Evolutionary conservation across 1,284 basidiomycete species (phyloP).

Genomic region (Microbotryum silenes-acaulis): DNA sequence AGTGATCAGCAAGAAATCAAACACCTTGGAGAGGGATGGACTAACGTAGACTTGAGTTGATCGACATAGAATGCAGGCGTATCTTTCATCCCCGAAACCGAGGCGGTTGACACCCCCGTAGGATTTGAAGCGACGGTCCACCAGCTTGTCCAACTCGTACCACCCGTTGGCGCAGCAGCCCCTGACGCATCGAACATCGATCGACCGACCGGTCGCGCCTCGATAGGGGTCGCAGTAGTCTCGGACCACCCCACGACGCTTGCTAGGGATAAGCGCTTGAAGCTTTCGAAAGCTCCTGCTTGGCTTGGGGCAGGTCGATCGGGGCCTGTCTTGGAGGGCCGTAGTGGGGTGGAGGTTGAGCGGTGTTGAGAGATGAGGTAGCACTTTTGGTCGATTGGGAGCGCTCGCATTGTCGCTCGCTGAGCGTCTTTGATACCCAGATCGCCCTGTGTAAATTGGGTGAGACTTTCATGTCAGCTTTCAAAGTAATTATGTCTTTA

Average conservation of each 20-base stretch:
- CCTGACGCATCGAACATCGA: not conserved
- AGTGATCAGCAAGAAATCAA: not conserved
- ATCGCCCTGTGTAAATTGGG: constrained; percentile 50
- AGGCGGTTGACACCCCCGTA: constrained; percentile 40
- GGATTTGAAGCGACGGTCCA: constrained; percentile 50
- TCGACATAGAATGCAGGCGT: constrained; percentile 39
- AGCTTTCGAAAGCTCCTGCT: constrained; percentile 48
- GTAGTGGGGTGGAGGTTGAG: constrained; percentile 47
- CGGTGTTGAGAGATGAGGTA: constrained; percentile 49
- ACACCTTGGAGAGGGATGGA: constrained; percentile 33
- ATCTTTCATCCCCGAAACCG: constrained; percentile 31
- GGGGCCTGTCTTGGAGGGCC: constrained; percentile 39
- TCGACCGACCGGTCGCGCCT: not conserved
- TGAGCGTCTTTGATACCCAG: constrained; percentile 63
- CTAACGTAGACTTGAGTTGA: constrained; percentile 48
- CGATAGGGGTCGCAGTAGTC: constrained; percentile 33
- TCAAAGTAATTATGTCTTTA: not conserved
- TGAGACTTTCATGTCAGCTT: not conserved
- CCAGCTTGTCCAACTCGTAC: constrained; percentile 32
- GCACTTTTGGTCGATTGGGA: constrained; percentile 59
- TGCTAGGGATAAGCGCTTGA: constrained; percentile 46
- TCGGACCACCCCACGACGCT: constrained; percentile 45
- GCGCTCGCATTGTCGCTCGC: constrained; percentile 56
- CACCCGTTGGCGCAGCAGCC: not conserved
- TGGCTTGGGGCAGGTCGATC: constrained; percentile 34